phyloP scores from a whole-genome alignment of 805 yeast genomes.

The Candida boidinii region DNA sequence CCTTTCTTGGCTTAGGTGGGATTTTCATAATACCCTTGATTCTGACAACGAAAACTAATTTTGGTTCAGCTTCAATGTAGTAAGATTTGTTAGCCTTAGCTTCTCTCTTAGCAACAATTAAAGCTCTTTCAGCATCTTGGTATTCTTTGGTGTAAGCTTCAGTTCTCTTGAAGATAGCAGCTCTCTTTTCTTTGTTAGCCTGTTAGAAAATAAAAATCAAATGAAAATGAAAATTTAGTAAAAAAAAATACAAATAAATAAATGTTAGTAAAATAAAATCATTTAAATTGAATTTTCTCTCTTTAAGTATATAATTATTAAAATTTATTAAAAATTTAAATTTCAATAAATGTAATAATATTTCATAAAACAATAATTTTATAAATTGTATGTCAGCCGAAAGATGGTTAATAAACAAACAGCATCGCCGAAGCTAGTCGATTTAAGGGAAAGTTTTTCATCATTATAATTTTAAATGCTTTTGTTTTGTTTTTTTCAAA shows the following conservation, averaged over 20 bases:
- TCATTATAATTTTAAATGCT: too few relatives aligned
- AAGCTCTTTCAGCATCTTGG: slow-evolving; percentile 84
- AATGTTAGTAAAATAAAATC: too few relatives aligned
- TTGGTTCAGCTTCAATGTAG: slow-evolving; percentile 92
- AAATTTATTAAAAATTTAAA: slow-evolving; percentile 1
- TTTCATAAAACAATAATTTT: too few relatives aligned
- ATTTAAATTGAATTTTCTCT: too few relatives aligned
- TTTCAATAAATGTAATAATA: too few relatives aligned
- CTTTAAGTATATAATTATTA: neutral
- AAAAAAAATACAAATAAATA: neutral
- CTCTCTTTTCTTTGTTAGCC: slow-evolving; percentile 40
- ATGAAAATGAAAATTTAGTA: slow-evolving; percentile 19
- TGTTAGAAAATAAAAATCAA: slow-evolving; percentile 9
- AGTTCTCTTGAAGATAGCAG: slow-evolving; percentile 70
- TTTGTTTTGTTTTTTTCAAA: too few relatives aligned
- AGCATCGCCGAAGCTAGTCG: too few relatives aligned
- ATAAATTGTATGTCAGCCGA: too few relatives aligned
- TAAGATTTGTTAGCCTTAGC: slow-evolving; percentile 91
- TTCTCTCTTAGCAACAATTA: slow-evolving; percentile 80
- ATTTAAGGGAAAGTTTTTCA: too few relatives aligned
- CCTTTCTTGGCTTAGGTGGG: slow-evolving; percentile 99
- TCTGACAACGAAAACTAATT: slow-evolving; percentile 93
- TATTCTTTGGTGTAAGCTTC: slow-evolving; percentile 96
- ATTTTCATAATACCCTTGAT: slow-evolving; percentile 99
- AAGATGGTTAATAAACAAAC: too few relatives aligned